These are phyloP conservation scores for Cruciata laevipes DNA, from an alignment of 257 asterid species.

Conservation along the genomic window DNA sequence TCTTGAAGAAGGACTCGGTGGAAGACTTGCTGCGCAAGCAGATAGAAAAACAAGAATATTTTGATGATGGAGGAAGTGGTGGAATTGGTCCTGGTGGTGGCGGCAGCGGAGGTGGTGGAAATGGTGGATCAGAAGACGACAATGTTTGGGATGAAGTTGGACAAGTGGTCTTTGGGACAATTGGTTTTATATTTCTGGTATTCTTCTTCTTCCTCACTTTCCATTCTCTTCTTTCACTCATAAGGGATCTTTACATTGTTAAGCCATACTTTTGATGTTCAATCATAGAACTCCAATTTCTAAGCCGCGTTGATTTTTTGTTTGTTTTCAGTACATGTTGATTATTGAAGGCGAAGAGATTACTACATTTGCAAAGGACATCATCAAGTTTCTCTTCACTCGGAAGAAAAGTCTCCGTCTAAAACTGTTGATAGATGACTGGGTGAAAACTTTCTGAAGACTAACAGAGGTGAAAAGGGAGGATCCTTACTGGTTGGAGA, in stretches of 20 bases:
- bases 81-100: slow-evolving; percentile 47
- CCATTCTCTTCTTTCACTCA: background rate
- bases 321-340: slow-evolving; percentile 8
- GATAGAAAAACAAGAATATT: slow-evolving; percentile 59
- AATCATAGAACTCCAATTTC: background rate
- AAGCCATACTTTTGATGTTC: background rate
- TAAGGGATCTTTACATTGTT: background rate
- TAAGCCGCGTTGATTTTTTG: background rate
- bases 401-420: slow-evolving; percentile 59
- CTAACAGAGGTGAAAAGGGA: slow-evolving; percentile 24
- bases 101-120: slow-evolving; percentile 37
- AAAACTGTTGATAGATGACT: slow-evolving; percentile 28
- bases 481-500: slow-evolving; percentile 56
- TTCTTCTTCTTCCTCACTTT: background rate
- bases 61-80: slow-evolving; percentile 50
- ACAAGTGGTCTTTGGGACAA: slow-evolving; percentile 50
- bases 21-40: slow-evolving; percentile 73
- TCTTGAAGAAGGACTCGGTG: slow-evolving; percentile 52
- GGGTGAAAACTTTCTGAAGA: slow-evolving; percentile 28
- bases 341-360: slow-evolving; percentile 63
- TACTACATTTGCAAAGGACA: slow-evolving; percentile 38
- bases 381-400: slow-evolving; percentile 40
- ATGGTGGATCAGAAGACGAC: slow-evolving; percentile 44
- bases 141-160: slow-evolving; percentile 39
- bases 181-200: slow-evolving; percentile 64